These are phyloP conservation scores for Naegleria gruberi DNA, from an alignment of 208 protist species.

Conservation along the genomic window DNA sequence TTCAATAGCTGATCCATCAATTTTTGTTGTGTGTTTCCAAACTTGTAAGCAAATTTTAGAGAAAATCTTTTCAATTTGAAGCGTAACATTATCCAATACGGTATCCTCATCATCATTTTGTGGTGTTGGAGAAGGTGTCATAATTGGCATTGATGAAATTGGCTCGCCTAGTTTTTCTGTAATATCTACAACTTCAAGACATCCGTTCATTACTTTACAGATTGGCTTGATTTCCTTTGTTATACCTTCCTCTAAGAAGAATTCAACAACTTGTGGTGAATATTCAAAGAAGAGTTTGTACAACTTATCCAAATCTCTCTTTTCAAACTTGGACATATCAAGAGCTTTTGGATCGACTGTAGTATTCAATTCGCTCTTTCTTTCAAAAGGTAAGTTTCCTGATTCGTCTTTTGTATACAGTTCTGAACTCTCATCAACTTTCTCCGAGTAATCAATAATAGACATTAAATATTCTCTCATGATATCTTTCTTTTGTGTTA, in stretches of 20 bases:
- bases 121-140: neutral
- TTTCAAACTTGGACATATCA: neutral
- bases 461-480: slow-evolving; percentile 15
- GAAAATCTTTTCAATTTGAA: neutral
- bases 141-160: neutral
- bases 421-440: neutral
- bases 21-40: neutral
- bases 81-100: neutral
- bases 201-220: neutral
- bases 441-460: neutral
- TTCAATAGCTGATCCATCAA: neutral
- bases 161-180: neutral
- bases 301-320: neutral
- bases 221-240: neutral
- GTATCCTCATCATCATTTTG: neutral
- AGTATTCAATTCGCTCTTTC: neutral
- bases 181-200: neutral
- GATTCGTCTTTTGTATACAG: neutral
- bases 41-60: neutral
- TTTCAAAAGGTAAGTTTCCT: neutral
- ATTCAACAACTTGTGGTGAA: neutral
- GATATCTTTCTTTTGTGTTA: neutral
- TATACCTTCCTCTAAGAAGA: neutral
- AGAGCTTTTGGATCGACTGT: neutral
- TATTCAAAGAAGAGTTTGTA: slow-evolving; percentile 14